phyloP scores from a whole-genome alignment of 2,329 filamentous ascomycete genomes.

The Aschersonia sp. region DNA sequence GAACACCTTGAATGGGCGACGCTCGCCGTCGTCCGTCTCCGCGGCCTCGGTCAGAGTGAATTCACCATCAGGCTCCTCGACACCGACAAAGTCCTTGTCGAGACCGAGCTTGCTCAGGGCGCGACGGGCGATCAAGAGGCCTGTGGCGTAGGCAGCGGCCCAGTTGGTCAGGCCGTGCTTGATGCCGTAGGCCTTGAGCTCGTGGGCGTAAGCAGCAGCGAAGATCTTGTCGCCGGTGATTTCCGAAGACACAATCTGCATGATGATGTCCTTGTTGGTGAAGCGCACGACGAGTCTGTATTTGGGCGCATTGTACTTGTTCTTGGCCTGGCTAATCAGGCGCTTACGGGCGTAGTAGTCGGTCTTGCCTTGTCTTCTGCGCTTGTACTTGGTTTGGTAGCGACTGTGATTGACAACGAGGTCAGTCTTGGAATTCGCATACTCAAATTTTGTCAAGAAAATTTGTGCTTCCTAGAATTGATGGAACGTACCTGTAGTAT shows the following conservation, averaged over 20 bases:
- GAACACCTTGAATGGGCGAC: conserved; percentile 98
- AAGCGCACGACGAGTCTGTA: conserved; percentile 99
- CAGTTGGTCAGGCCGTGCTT: conserved; percentile 99
- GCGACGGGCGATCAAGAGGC: conserved; percentile 93
- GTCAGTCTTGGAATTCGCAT: not conserved
- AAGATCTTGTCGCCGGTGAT: conserved; percentile 98
- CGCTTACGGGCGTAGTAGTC: conserved; percentile 99
- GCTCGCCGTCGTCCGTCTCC: conserved; percentile 80
- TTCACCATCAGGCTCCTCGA: conserved; percentile 95
- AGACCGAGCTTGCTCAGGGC: conserved; percentile 93
- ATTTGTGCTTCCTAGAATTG: no score
- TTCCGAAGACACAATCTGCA: conserved; percentile 93
- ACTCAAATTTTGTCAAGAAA: no score
- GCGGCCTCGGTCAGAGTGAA: conserved; percentile 89
- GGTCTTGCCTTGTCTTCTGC: conserved; percentile 91
- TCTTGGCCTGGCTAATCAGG: conserved; percentile 99
- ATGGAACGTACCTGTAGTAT: conserved; percentile 69
- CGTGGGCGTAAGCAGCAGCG: conserved; percentile 82
- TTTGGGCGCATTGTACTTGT: conserved; percentile 99
- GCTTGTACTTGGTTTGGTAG: conserved; percentile 99
- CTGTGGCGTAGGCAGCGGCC: conserved; percentile 92
- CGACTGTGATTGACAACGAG: conserved; percentile 42
- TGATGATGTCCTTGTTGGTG: conserved; percentile 99
- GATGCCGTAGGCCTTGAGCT: conserved; percentile 95
- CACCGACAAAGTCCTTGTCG: conserved; percentile 83